Base-by-base conservation (phyloP, 169 alveolate species). In the Plasmodium vinckei region DNA sequence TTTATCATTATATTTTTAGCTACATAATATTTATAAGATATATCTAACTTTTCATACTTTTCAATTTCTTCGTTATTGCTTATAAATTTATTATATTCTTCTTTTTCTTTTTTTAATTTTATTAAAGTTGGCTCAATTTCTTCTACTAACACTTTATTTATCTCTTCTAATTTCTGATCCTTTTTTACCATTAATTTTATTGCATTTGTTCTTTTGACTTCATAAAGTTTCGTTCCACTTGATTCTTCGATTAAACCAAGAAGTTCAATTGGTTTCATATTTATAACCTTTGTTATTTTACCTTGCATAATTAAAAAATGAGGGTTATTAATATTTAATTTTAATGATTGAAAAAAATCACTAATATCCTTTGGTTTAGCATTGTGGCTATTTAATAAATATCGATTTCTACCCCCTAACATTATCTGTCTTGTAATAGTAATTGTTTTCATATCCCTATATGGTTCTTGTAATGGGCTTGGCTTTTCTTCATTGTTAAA, bases 251-350 rank as follows among this genome's bases (percentile, higher is more conserved):
- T 94, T 89, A 98, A 90, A 19, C 99, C 97, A 25, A 98, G 94
- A 15, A 98, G 88, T 88, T 98, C 99, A 77, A 95, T 91, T 3
- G 99, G 99, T 94, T 97, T 98, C 99, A 98, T 98, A 89, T 98
- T 98, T 69, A 98, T 98, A 61, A 99, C 99, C 93, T 98, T 97
- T 33, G 99, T 97, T 23, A 98, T 99, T 86, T 98, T 95, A 1
- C 96, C 97, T 96, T 99, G 99, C 99, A 98, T 97, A 68, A 99
- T 98, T 59, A 98, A 92, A 93, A 99, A 99, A 71, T 98, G 99
- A 0, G 99, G 99, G 89, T 98, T 98, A 94, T 98, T 98, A 68
- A 98, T 99, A 91, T 98, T 99, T 92, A 98, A 95, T 88, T 98
- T 97, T 44, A 98, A 99, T 44, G 98, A 94, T 71, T 97, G 96